Percentiles rank a stretch among this genome's conserved stretches.
These are phyloP conservation scores for Chenopodium album DNA, from an alignment of 148 eudicot genomes.

Conservation along the genomic window DNA sequence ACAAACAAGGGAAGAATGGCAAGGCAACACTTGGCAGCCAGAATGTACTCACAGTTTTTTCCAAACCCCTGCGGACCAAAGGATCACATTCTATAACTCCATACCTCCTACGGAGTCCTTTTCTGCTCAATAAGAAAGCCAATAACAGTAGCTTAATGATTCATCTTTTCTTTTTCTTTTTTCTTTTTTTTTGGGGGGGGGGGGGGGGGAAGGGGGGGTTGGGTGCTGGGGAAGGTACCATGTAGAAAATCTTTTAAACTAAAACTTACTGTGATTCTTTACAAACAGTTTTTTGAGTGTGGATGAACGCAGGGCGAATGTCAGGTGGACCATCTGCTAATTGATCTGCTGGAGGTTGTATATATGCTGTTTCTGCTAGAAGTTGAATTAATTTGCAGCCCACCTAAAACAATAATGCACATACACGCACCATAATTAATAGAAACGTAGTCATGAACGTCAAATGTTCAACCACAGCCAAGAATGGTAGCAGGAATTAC, in stretches of 20 bases:
- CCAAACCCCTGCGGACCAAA: slow-evolving; percentile 82
- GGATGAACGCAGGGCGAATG: slow-evolving; percentile 88
- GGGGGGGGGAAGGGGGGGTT: too few species aligned
- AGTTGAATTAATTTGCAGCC: slow-evolving; percentile 79
- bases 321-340: slow-evolving; percentile 73
- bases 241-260: neutral
- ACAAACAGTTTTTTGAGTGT: slow-evolving; percentile 48
- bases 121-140: slow-evolving; percentile 43
- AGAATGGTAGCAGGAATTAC: slow-evolving; percentile 6
- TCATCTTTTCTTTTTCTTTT: too few species aligned
- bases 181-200: too few species aligned
- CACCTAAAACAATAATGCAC: slow-evolving; percentile 42
- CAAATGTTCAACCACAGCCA: neutral
- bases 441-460: neutral
- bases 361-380: slow-evolving; percentile 74
- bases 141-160: neutral
- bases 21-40: neutral
- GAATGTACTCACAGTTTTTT: slow-evolving; percentile 66
- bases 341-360: slow-evolving; percentile 80
- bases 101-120: slow-evolving; percentile 51
- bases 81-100: slow-evolving; percentile 94
- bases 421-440: neutral
- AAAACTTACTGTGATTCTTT: slow-evolving; percentile 59
- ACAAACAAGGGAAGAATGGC: neutral
- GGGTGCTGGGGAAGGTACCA: neutral